phyloP scores from a whole-genome alignment of 805 yeast genomes.

The Metschnikowia continentalis region DNA sequence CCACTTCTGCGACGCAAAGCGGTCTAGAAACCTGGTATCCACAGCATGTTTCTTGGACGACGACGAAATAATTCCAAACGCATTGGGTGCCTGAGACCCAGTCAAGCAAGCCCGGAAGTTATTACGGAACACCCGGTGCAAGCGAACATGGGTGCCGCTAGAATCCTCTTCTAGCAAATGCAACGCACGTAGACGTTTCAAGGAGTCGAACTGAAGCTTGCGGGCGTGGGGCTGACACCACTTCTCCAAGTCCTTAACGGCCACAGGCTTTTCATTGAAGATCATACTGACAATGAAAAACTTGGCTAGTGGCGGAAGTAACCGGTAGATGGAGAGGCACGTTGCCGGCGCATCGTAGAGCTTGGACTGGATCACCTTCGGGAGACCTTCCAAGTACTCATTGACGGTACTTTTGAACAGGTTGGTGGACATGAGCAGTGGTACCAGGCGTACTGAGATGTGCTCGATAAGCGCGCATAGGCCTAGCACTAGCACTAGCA shows the following conservation, averaged over 20 bases:
- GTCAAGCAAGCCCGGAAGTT: slow-evolving; percentile 81
- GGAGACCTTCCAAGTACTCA: slow-evolving; percentile 85
- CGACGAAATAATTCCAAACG: slow-evolving; percentile 73
- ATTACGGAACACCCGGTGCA: slow-evolving; percentile 70
- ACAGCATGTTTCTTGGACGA: slow-evolving; percentile 51
- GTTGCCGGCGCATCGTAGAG: slow-evolving; percentile 85
- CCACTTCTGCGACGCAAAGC: slow-evolving; percentile 85
- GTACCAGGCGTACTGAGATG: neutral
- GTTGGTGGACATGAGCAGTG: slow-evolving; percentile 2
- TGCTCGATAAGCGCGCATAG: neutral
- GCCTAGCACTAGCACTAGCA: neutral
- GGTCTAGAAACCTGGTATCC: slow-evolving; percentile 63
- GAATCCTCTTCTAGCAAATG: slow-evolving; percentile 67
- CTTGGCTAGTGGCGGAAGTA: slow-evolving; percentile 86
- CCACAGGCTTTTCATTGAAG: slow-evolving; percentile 71
- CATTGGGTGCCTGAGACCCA: slow-evolving; percentile 61
- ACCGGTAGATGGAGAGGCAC: slow-evolving; percentile 85
- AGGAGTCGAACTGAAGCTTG: slow-evolving; percentile 66
- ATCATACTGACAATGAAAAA: slow-evolving; percentile 83
- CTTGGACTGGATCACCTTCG: slow-evolving; percentile 78
- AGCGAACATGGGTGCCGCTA: slow-evolving; percentile 42
- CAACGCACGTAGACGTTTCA: slow-evolving; percentile 69
- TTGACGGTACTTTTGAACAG: slow-evolving; percentile 70
- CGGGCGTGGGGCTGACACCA: slow-evolving; percentile 68
- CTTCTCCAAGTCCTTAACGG: slow-evolving; percentile 60